These are phyloP conservation scores for Sporothrix variecibatus DNA, from an alignment of 2,329 filamentous ascomycete species.

Conservation along the genomic window DNA sequence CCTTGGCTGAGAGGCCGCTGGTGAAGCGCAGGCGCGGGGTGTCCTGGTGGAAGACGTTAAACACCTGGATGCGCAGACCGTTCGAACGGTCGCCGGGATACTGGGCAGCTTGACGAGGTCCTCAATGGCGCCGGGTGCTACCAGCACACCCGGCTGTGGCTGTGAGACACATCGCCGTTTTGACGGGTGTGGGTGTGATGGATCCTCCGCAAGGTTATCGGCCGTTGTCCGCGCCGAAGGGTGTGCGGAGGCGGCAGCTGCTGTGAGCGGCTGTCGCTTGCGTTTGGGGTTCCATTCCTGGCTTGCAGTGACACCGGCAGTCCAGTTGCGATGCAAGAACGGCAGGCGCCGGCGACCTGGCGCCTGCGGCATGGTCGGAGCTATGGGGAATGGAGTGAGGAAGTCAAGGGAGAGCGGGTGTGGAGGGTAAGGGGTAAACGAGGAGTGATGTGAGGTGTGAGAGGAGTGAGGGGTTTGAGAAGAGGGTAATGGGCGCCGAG, in stretches of 20 bases:
- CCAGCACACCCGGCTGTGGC: not conserved
- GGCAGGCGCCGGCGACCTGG: constrained; percentile 45
- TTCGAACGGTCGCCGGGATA: constrained; percentile 29
- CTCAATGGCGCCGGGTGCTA: constrained; percentile 30
- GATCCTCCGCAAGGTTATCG: constrained; percentile 35
- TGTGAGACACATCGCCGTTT: constrained; percentile 53
- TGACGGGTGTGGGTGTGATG: constrained; percentile 43
- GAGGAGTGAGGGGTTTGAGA: not conserved
- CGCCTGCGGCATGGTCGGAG: constrained; percentile 49
- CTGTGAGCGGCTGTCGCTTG: constrained; percentile 38
- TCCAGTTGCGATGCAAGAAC: constrained; percentile 59
- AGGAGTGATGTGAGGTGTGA: constrained; percentile 6
- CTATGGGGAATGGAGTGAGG: not conserved
- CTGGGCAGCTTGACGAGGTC: constrained; percentile 31
- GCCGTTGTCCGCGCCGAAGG: constrained; percentile 30
- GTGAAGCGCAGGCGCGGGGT: constrained; percentile 43
- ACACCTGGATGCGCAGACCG: constrained; percentile 54
- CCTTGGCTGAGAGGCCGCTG: constrained; percentile 39
- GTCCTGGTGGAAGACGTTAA: constrained; percentile 55
- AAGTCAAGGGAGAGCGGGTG: not conserved
- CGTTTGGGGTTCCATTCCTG: constrained; percentile 44
- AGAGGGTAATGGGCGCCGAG: constrained; percentile 14
- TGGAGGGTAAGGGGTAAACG: not conserved
- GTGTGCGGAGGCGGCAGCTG: not conserved
- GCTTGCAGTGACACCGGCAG: constrained; percentile 48